Percentiles rank a stretch among this genome's conserved stretches.
Evolutionary conservation across 352 stramenopile species (phyloP).

Genomic region (Globisporangium ultimum): DNA sequence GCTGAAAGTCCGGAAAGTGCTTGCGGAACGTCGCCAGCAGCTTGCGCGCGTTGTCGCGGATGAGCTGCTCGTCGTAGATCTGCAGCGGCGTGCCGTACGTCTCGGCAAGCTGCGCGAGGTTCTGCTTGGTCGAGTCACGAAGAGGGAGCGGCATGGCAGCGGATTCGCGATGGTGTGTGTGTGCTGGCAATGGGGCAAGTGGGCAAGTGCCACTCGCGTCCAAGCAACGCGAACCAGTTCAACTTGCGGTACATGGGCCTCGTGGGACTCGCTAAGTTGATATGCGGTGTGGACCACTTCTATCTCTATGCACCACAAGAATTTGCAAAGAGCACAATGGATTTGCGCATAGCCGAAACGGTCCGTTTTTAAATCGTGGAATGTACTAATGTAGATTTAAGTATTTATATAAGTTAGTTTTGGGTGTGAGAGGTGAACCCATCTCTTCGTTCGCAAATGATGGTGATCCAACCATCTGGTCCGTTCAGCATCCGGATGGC

Average conservation of each 20-base stretch:
- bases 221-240: slow-evolving; percentile 7
- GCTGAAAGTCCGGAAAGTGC: slow-evolving; percentile 81
- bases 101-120: slow-evolving; percentile 63
- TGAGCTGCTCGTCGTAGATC: slow-evolving; percentile 86
- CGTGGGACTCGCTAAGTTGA: too few species aligned
- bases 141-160: slow-evolving; percentile 53
- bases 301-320: slow-evolving; percentile 3
- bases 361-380: too few species aligned
- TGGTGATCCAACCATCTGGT: too few species aligned
- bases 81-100: slow-evolving; percentile 86
- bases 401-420: too few species aligned
- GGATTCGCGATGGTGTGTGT: not conserved
- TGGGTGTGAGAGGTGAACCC: too few species aligned
- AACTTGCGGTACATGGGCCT: not conserved
- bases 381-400: too few species aligned
- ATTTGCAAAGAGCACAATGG: slow-evolving; percentile 1
- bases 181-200: not conserved
- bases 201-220: not conserved
- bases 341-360: too few species aligned
- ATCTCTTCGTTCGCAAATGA: too few species aligned
- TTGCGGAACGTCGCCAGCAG: slow-evolving; percentile 69
- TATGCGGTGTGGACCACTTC: slow-evolving; percentile 4
- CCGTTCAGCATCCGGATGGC: too few species aligned
- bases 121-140: slow-evolving; percentile 30
- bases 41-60: slow-evolving; percentile 70